Evolutionary conservation across 768 basidiomycete species (phyloP).

Genomic region (Pleurotus salmoneostramineus): DNA sequence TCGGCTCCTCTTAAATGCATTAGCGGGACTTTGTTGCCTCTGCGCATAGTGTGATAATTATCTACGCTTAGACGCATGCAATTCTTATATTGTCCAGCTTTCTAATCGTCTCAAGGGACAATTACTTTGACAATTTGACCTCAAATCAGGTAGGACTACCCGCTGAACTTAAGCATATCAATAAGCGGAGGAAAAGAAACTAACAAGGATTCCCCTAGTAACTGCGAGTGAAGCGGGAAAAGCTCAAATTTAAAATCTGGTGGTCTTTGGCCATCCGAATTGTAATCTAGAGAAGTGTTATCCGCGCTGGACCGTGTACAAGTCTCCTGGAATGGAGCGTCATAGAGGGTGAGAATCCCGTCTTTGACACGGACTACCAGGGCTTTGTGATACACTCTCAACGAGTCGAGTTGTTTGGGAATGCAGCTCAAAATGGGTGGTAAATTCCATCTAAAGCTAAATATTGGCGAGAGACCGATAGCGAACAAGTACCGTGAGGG

Average conservation of each 20-base stretch:
- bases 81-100: constrained; percentile 15
- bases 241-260: constrained; percentile 83
- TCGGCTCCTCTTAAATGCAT: constrained; percentile 44
- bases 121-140: constrained; percentile 40
- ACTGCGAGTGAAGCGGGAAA: constrained; percentile 83
- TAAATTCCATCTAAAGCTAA: constrained; percentile 86
- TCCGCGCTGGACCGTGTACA: constrained; percentile 69
- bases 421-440: constrained; percentile 82
- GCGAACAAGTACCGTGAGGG: constrained; percentile 82
- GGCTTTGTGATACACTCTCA: constrained; percentile 50
- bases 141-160: constrained; percentile 81
- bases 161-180: constrained; percentile 88
- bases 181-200: constrained; percentile 91
- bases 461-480: constrained; percentile 81
- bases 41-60: constrained; percentile 49
- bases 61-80: constrained; percentile 30
- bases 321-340: constrained; percentile 78
- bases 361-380: constrained; percentile 37
- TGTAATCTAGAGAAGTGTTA: constrained; percentile 79
- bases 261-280: constrained; percentile 57
- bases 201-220: constrained; percentile 89
- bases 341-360: constrained; percentile 73
- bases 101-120: constrained; percentile 20
- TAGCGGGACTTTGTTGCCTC: constrained; percentile 27
- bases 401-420: constrained; percentile 83